Evolutionary conservation across 257 asterid genomes (phyloP).

Genomic region (Solanum piurae): DNA sequence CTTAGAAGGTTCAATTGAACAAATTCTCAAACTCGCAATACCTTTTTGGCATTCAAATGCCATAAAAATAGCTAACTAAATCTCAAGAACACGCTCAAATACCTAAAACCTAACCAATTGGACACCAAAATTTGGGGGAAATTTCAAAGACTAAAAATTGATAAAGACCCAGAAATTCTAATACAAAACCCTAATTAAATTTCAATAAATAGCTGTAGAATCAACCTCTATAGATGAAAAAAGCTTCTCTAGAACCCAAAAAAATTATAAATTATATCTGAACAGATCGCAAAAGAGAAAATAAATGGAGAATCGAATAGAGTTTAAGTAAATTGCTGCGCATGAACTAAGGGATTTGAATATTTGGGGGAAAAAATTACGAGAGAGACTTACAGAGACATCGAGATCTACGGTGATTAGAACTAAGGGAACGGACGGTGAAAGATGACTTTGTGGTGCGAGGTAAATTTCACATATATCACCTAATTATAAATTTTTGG

Average conservation of each 20-base stretch:
- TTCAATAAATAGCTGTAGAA: neutral
- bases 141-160: neutral
- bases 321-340: neutral
- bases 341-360: neutral
- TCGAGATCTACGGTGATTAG: neutral
- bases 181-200: neutral
- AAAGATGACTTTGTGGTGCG: neutral
- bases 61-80: slow-evolving; percentile 41
- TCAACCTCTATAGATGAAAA: neutral
- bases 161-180: neutral
- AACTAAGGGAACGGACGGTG: neutral
- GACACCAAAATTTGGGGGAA: neutral
- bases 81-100: neutral
- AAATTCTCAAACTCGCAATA: slow-evolving; percentile 24
- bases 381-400: neutral
- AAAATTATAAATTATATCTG: neutral
- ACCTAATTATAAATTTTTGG: neutral
- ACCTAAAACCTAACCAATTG: neutral
- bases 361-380: no score
- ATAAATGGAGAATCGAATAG: neutral
- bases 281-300: neutral
- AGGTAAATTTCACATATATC: neutral
- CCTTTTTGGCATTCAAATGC: slow-evolving; percentile 77
- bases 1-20: slow-evolving; percentile 10
- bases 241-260: neutral